Base-by-base conservation (phyloP, 2,329 filamentous ascomycete genomes). In the Colletotrichum tabaci region DNA sequence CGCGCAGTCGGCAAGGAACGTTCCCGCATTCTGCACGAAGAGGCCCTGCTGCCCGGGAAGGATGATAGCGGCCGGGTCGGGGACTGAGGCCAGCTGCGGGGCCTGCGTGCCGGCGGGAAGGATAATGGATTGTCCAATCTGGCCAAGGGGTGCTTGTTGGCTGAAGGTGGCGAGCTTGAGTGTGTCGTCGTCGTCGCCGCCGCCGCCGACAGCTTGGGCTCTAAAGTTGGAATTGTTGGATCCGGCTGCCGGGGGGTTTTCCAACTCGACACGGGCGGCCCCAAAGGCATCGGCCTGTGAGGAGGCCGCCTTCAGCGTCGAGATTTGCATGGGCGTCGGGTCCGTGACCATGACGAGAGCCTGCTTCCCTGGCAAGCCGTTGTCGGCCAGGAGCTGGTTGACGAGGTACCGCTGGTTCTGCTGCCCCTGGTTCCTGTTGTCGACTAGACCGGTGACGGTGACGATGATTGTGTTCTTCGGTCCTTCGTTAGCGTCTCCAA, bases 311-410 rank as follows among this genome's bases (percentile, higher is more conserved):
- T 71, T 50, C 15, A 30, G 47, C 74, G 75, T 71, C 2, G 68
- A 68, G 72, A 84, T 78, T 35, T 81, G 82, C 76, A 84, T 78
- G 42, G 79, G 77, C 44, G 76, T 77, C 8, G 77, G 76, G 18
- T 82, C 80, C 4, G 79, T 81, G n/a, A 83, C 74, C 80, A 83
- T 83, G 47, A 84, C 79, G 60, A 81, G 77, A 26, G 82, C 75
- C 53, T 81, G 75, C 42, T 76, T 77, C 23, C 79, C 75, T 0
- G 80, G 74, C 56, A 78, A 74, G 58, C 80, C 79, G 57, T 83
- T 83, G 76, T 84, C 80, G 38, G 78, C 80, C 35, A 81, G 75
- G 4, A 80, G 78, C 77, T 82, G 79, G 76, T 83, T 83, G 71
- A 84, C 77, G 71, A 83, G 77, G 74, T 83, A 84, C 38, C 82